Base-by-base conservation (phyloP, 2,329 filamentous ascomycete species). In the Ophiocordyceps robertsii region DNA sequence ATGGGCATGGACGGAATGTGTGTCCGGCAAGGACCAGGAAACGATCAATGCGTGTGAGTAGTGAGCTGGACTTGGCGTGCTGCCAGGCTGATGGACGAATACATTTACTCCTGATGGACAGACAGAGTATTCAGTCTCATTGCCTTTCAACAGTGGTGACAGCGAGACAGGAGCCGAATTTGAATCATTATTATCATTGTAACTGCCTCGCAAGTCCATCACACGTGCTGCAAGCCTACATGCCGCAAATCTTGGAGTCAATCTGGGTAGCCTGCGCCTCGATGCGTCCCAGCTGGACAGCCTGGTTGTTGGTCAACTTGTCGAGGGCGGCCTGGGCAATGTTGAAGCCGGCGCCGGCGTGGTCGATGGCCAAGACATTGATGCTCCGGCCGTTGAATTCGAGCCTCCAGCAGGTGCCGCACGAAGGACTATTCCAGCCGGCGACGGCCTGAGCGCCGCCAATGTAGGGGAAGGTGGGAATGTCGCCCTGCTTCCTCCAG, bases 361-460 rank as follows among this genome's bases (percentile, higher is more conserved):
- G 65, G 58, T 80, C 76, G 44, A 80, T 62, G 44, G 70, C 75
- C 9, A 76, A 60, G 36, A 80, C 59, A 56, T 70, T 67, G 62
- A 80, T 65, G 43, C 59, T 68, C 44, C 57, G 62, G 47, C 68
- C 68, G 35, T 67, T 61, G 58, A 70, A 80, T 13, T 60, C 65
- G 43, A 78, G 63, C 46, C 63, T 54, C 67, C 72, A 81, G 66
- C 77, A 81, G 33, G 65, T 68, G 41, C 77, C 77, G 61, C 77
- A 82, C 19, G 19, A 3, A 19, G 19, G 19, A 19, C 19, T 19
- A 58, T 65, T 55, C 72, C 73, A 79, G 44, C 69, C 67, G 19
- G 55, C 55, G n/a, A 81, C 60, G 42, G 62, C 66, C 8, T 66
- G 60, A 17, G 65, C 62, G 27, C 73, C 77, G 31, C 73, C 77